A percentile compares a stretch with the other conserved stretches of the same genome.
Conservation (phyloP, 2,329 filamentous ascomycete species). For the Apiospora marii region DNA sequence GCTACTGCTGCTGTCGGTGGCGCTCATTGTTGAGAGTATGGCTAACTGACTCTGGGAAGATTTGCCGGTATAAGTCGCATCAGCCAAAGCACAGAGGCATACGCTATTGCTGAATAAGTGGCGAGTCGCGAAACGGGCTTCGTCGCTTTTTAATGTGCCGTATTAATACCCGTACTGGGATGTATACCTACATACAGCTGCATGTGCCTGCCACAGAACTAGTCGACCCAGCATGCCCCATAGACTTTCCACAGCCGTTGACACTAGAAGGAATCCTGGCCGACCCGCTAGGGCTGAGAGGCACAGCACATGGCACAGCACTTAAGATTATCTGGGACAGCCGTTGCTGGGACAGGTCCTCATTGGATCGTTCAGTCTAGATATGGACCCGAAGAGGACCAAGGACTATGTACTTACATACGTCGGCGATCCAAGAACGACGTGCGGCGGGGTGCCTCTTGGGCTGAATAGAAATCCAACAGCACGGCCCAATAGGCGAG, state of each 20-base stretch:
- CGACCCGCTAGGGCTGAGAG: slow-evolving; percentile 15
- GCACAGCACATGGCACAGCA: background rate
- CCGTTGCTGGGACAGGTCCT: background rate
- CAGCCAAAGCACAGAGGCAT: background rate
- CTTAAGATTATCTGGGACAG: background rate
- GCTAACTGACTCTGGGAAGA: background rate
- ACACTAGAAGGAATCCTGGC: background rate
- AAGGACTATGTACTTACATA: too few species aligned
- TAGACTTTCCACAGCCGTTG: background rate
- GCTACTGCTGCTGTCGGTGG: background rate
- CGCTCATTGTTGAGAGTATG: background rate
- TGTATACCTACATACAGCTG: background rate
- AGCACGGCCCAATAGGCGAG: background rate
- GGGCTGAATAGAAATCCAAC: too few species aligned
- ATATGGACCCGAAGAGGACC: background rate
- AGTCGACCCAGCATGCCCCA: background rate
- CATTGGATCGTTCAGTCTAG: background rate
- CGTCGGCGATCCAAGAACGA: background rate
- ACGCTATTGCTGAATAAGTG: background rate
- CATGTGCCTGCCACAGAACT: background rate
- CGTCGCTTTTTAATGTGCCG: background rate
- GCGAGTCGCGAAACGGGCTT: background rate
- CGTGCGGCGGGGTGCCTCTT: background rate
- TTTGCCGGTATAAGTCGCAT: background rate
- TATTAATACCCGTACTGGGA: background rate